Evolutionary conservation across 1,284 basidiomycete genomes (phyloP), one percentile per base, ranked within the genome.

Genomic region (Tetrapyrgos nigripes): DNA sequence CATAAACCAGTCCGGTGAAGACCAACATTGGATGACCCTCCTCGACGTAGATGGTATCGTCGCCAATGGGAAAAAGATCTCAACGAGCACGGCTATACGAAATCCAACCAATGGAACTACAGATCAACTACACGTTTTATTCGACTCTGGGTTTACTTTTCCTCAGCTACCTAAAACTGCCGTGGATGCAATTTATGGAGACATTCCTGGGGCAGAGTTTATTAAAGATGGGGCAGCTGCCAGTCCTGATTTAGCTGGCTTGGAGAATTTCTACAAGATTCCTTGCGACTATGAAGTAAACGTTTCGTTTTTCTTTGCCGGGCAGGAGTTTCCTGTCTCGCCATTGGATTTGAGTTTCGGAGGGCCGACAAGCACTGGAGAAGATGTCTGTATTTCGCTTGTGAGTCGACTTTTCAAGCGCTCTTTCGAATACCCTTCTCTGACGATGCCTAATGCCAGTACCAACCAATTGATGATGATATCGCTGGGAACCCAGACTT

Each of bases 401-500:
- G n/a, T n/a, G n/a, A n/a, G n/a, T n/a, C n/a, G n/a, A n/a, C n/a
- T n/a, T n/a, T n/a, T n/a, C n/a, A n/a, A n/a, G n/a, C n/a, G n/a
- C n/a, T n/a, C n/a, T n/a, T n/a, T n/a, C n/a, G n/a, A n/a, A n/a
- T n/a, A n/a, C n/a, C n/a, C n/a, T n/a, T n/a, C n/a, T n/a, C n/a
- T n/a, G n/a, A n/a, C n/a, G n/a, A n/a, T n/a, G n/a, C n/a, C n/a
- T n/a, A n/a, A n/a, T n/a, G n/a, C n/a, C n/a, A n/a, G 53, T 70
- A 70, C 63, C 68, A 72, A 52, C 67, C 68, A 2, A 62, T 65
- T 26, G 33, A 50, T 23, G 50, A 60, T 37, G 48, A 57, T n/a
- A 58, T 62, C 10, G 31, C 49, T 10, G n/a, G 24, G 9, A 27
- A 28, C 28, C 24, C 48, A n/a, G 63, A 54, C 37, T 54, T 62